phyloP scores from a whole-genome alignment of 257 asterid species.

The Hygrophila difformis region DNA sequence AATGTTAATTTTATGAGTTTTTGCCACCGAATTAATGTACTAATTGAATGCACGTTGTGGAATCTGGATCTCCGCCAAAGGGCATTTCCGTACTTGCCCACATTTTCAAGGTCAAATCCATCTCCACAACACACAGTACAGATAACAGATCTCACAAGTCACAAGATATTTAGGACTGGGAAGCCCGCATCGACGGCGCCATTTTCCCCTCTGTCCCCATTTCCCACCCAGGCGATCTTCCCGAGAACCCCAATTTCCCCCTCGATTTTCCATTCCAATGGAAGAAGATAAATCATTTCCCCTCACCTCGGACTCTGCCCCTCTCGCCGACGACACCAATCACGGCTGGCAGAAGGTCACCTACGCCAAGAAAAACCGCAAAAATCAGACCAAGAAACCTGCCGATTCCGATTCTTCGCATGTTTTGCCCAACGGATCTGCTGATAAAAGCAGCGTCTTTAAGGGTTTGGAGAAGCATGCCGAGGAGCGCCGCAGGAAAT shows the following conservation, averaged over 20 bases:
- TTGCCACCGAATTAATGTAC: no score
- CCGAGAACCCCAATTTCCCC: background rate
- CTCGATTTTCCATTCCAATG: slow-evolving; percentile 15
- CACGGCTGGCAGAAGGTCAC: slow-evolving; percentile 61
- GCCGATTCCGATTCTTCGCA: slow-evolving; percentile 23
- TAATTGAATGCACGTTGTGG: no score
- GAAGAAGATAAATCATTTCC: slow-evolving; percentile 37
- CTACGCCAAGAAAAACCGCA: slow-evolving; percentile 47
- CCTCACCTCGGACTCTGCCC: slow-evolving; percentile 16
- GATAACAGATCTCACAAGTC: no score
- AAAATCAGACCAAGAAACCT: slow-evolving; percentile 21
- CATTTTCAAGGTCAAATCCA: no score
- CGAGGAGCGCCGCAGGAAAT: slow-evolving; percentile 60
- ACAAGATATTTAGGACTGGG: no score
- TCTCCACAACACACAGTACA: no score
- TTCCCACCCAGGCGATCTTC: background rate
- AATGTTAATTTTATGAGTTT: no score
- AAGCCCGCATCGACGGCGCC: no score
- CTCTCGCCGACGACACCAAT: slow-evolving; percentile 24
- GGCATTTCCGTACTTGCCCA: no score
- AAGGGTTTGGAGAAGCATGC: slow-evolving; percentile 62
- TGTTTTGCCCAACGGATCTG: slow-evolving; percentile 44
- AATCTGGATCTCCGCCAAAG: no score
- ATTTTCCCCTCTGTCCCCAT: background rate
- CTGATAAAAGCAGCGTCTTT: slow-evolving; percentile 34